Evolutionary conservation across 768 basidiomycete genomes (phyloP).

Genomic region (Dendrothele bispora): DNA sequence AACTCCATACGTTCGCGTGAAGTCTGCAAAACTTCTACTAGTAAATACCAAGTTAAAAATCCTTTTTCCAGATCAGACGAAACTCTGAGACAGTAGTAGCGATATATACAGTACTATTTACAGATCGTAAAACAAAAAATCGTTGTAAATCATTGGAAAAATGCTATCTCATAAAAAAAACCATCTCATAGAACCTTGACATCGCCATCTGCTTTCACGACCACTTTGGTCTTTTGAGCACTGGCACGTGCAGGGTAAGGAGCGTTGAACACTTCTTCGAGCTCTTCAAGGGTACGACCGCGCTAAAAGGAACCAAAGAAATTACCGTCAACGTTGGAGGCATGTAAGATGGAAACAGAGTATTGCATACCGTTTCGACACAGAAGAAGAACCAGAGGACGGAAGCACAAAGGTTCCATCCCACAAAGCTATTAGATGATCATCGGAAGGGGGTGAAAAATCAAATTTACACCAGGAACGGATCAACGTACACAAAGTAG

Average conservation of each 20-base stretch:
- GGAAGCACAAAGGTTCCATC: constrained; percentile 20
- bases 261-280: constrained; percentile 24
- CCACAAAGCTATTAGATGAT: constrained; percentile 17
- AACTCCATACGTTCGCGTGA: too few relatives aligned
- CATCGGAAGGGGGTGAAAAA: not conserved
- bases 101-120: too few relatives aligned
- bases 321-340: not conserved
- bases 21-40: too few relatives aligned
- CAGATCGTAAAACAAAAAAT: constrained; percentile 4
- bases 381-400: constrained; percentile 22
- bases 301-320: constrained; percentile 5
- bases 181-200: not conserved
- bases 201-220: constrained; percentile 10
- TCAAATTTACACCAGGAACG: too few relatives aligned
- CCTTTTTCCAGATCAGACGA: too few relatives aligned
- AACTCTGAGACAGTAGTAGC: too few relatives aligned
- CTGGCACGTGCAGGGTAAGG: constrained; percentile 23
- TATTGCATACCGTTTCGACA: constrained; percentile 23
- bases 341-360: not conserved
- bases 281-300: constrained; percentile 23
- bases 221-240: constrained; percentile 15
- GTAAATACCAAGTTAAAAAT: too few relatives aligned
- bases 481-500: constrained; percentile 20
- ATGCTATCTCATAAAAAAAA: too few relatives aligned
- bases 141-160: not conserved